Evolutionary conservation across 805 yeast genomes (phyloP), one percentile per base, ranked within the genome.

Genomic region (Teunomyces tritomae): DNA sequence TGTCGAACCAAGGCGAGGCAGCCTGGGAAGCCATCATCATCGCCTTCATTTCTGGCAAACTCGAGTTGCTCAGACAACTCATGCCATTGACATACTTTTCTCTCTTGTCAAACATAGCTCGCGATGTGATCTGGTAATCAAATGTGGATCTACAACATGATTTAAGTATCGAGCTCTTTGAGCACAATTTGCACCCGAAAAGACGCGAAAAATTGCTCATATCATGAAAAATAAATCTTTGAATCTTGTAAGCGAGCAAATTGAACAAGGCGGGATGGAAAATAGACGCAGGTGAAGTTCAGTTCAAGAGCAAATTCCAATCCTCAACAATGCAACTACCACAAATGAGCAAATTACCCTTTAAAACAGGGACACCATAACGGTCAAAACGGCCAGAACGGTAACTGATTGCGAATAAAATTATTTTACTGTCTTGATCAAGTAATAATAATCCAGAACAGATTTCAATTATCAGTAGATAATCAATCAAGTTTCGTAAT

Each of bases 31-130:
- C 49, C 8, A n/a, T 48, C 4, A 40, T 16, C 24, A 56, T 54
- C 16, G 42, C 50, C 49, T 39, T 48, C 45, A 63, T 73, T 20
- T 46, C 57, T 6, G 49, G 58, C 5, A 61, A 47, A 16, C 48
- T 60, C 50, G 43, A 45, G 49, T 73, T 76, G 13, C 62, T 60
- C 5, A 71, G 42, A 56, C 78, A 74, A 54, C 71, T 71, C 52
- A 70, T 54, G 2, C 74, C 77, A 11, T 71, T 53, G 51, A 56
- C 69, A 11, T 51, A 45, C 5, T 58, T 67, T 13, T 45, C 35
- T 36, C 57, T 43, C 42, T 56, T 53, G 39, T 24, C 17, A n/a
- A 36, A 28, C 46, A 47, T 39, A 8, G 13, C 28, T 8, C 34
- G 8, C 28, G 16, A 16, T 20, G 28, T n/a, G 24, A 14, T 8